Conservation (phyloP, 1,284 basidiomycete species). For the Polyporus tsugae region DNA sequence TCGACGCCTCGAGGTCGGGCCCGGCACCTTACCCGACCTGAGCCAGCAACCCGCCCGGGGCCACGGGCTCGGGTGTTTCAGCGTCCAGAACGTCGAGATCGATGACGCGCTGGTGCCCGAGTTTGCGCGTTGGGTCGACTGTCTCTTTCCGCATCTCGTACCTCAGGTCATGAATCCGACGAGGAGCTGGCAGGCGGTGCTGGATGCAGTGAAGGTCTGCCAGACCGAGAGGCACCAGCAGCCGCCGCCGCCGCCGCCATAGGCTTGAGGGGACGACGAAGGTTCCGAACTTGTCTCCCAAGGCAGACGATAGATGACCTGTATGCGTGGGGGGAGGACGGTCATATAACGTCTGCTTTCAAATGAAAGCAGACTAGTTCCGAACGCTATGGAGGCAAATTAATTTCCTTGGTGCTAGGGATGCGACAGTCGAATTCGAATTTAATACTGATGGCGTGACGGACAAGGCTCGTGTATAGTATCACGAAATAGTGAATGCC, state of each 20-base stretch:
- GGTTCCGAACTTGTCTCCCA: neutral
- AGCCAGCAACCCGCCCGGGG: too few species aligned
- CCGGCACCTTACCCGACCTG: neutral
- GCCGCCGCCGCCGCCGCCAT: neutral
- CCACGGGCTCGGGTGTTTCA: conserved; percentile 1
- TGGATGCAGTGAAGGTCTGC: conserved; percentile 3
- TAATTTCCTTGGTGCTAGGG: too few species aligned
- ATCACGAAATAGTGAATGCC: too few species aligned
- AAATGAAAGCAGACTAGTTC: too few species aligned
- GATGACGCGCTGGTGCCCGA: neutral
- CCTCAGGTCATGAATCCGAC: conserved; percentile 5
- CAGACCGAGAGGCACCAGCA: neutral
- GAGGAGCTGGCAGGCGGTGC: neutral
- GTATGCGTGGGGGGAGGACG: too few species aligned
- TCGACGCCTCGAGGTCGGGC: neutral
- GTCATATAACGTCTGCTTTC: too few species aligned
- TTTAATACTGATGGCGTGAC: too few species aligned
- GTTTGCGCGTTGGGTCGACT: conserved; percentile 4
- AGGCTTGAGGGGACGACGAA: neutral
- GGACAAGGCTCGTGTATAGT: too few species aligned
- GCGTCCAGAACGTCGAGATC: neutral
- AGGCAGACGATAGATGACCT: neutral
- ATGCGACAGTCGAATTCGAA: too few species aligned
- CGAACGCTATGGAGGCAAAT: too few species aligned
- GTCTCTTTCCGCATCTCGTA: conserved; percentile 7